phyloP scores from a whole-genome alignment of 2,329 filamentous ascomycete genomes.

The Fusarium marasasianum region DNA sequence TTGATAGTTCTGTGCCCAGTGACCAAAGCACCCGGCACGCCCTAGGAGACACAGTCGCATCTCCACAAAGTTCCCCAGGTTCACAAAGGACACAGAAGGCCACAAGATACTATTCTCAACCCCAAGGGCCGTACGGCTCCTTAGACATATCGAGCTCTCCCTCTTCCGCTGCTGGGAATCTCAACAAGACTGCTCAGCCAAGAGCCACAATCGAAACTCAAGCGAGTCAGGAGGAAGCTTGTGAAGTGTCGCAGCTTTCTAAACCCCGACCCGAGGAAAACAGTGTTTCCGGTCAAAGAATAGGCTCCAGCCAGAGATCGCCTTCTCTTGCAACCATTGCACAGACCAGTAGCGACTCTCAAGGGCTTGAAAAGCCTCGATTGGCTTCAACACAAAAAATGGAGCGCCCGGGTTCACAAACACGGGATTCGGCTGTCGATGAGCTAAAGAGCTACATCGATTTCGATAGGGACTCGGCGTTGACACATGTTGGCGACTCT shows the following conservation, averaged over 20 bases:
- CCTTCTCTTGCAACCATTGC: not conserved
- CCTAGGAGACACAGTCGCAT: not conserved
- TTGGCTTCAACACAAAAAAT: constrained; percentile 12
- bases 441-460: constrained; percentile 39
- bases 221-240: not conserved
- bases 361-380: not conserved
- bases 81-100: not conserved
- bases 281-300: constrained; percentile 10
- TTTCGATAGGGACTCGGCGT: constrained; percentile 30
- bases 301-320: not conserved
- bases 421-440: constrained; percentile 33
- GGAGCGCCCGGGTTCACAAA: constrained; percentile 24
- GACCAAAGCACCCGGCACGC: not conserved
- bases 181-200: not conserved
- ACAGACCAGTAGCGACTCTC: not conserved
- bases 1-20: not conserved
- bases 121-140: constrained; percentile 9
- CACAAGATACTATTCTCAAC: constrained; percentile 34
- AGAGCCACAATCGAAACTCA: not conserved
- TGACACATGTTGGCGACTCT: constrained; percentile 20
- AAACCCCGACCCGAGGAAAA: constrained; percentile 20
- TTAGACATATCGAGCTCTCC: not conserved
- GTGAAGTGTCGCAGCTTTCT: constrained; percentile 22
- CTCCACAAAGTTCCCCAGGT: not conserved
- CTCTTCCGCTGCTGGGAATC: not conserved